phyloP scores from a whole-genome alignment of 1,139 yeast genomes.

The Wickerhamomyces sp. region DNA sequence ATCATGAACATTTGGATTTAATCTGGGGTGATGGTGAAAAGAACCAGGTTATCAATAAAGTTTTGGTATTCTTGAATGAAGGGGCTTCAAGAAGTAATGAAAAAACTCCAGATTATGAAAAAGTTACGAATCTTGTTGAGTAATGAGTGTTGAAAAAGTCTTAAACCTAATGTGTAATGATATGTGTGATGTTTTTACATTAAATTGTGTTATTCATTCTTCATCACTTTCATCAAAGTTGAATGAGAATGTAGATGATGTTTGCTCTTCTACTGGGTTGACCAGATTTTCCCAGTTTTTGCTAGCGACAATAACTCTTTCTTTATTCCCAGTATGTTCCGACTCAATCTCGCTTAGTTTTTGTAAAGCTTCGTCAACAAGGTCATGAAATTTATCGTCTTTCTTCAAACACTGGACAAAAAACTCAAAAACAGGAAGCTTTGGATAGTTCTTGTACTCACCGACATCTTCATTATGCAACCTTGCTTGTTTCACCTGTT shows the following conservation, averaged over 20 bases:
- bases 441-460: slow-evolving; percentile 26
- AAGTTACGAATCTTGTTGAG: not conserved
- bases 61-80: slow-evolving; percentile 34
- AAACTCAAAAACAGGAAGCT: slow-evolving; percentile 55
- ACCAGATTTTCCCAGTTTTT: slow-evolving; percentile 28
- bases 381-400: slow-evolving; percentile 27
- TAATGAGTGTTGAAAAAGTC: too few species aligned
- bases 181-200: not conserved
- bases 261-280: slow-evolving; percentile 4
- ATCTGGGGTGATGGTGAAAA: slow-evolving; percentile 79
- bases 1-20: slow-evolving; percentile 81
- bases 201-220: not conserved
- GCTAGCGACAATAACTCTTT: slow-evolving; percentile 19
- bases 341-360: slow-evolving; percentile 30
- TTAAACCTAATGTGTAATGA: not conserved
- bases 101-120: not conserved
- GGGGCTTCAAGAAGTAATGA: not conserved
- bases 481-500: slow-evolving; percentile 18
- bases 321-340: slow-evolving; percentile 16
- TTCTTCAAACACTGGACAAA: slow-evolving; percentile 40
- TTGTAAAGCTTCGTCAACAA: slow-evolving; percentile 32
- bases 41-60: slow-evolving; percentile 46
- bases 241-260: slow-evolving; percentile 16
- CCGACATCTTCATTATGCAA: slow-evolving; percentile 37
- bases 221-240: slow-evolving; percentile 19